Base-by-base conservation (phyloP, 768 basidiomycete genomes). In the Lentinula raphanica region DNA sequence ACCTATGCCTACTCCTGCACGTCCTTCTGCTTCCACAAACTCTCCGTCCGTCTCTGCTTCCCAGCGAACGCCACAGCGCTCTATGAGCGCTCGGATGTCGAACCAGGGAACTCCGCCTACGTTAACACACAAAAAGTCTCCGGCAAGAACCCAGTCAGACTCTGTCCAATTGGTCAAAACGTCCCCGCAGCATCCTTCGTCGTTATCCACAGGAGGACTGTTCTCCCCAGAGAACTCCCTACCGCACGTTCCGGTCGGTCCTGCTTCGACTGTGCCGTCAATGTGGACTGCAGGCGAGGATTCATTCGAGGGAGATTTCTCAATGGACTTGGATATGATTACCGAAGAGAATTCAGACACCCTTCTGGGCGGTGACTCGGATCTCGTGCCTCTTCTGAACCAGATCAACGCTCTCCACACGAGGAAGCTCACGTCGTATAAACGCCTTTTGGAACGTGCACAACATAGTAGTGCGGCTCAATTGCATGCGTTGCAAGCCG, bases 401-500 rank as follows among this genome's bases (percentile, higher is more conserved):
- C 58, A 29, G 42, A 62, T 66, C 59, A 59, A 48, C 59, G 59
- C 42, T 17, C 53, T 42, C 27, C 80, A 83, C 62, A 72, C 76
- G 0, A 71, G 73, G 23, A 89, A 88, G 63, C 79, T 92, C 13
- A 78, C 84, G 15, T 83, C 86, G 58, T 88, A 90, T 71, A 92
- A 87, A 66, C 81, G 91, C 1, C 77, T 94, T 1, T 79, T 94
- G 12, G 91, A 94, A 63, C 86, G 87, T 39, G 80, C 90, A 0
- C 92, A 94, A 64, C 83, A 87, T 2, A 84, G 85, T 8, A 79
- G 87, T 1, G 89, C 91, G 0, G 86, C 90, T 1, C 92, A 94
- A 65, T 74, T 93, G 1, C 91, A 94, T 65, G 91, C 92, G 0
- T 74, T 94, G 1, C 91, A 93, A 70, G 91, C 90, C 1, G 90